Conservation (phyloP, 352 stramenopile genomes). For the Aphanomyces stellatus region DNA sequence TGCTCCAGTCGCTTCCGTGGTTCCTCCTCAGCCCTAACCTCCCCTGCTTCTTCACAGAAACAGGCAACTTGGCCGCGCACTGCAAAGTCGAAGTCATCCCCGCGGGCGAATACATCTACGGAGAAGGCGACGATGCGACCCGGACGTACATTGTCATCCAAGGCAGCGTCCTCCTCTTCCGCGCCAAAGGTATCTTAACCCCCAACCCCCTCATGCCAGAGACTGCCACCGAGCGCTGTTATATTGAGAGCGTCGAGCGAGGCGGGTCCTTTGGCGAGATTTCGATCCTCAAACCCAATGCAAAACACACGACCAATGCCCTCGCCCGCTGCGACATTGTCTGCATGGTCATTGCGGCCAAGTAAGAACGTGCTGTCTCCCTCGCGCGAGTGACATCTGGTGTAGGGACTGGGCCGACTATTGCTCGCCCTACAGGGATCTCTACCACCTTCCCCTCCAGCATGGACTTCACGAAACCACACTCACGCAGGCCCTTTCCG, state of each 20-base stretch:
- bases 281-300: neutral
- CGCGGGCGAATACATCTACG: slow-evolving; percentile 11
- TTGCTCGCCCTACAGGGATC: neutral
- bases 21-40: neutral
- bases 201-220: no score
- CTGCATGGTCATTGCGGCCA: neutral
- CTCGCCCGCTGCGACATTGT: neutral
- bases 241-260: neutral
- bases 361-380: neutral
- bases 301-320: neutral
- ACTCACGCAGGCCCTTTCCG: neutral
- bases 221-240: neutral
- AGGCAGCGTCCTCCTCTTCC: slow-evolving; percentile 9
- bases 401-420: neutral
- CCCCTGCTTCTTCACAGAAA: neutral
- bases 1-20: slow-evolving; percentile 8
- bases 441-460: neutral
- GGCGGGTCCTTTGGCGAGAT: slow-evolving; percentile 1
- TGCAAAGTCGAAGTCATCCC: neutral
- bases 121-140: neutral
- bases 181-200: neutral
- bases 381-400: neutral
- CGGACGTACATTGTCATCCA: neutral
- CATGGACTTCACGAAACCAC: neutral
- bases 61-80: neutral